Percentiles rank a stretch among this genome's conserved stretches.
These are phyloP conservation scores for Dipodascus geniculatus DNA, from an alignment of 805 yeast genomes.

Conservation along the genomic window DNA sequence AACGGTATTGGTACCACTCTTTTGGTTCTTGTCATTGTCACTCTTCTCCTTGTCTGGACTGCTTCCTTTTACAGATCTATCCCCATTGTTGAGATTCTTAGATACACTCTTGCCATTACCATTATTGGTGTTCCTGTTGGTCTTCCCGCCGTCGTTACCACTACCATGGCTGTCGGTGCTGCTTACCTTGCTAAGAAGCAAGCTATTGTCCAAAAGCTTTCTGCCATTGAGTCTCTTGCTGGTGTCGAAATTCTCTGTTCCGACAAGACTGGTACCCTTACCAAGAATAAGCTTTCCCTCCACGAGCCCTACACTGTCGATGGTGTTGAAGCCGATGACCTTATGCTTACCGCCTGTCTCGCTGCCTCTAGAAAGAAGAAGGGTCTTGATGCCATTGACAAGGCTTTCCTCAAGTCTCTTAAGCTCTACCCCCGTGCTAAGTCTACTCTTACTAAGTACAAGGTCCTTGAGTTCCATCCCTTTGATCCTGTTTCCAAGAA, in stretches of 20 bases:
- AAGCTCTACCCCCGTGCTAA: constrained; percentile 84
- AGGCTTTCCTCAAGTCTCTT: constrained; percentile 89
- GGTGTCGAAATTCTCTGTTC: constrained; percentile 98
- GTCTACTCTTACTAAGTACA: constrained; percentile 84
- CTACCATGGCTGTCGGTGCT: constrained; percentile 99
- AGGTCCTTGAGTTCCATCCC: constrained; percentile 91
- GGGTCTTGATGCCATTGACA: constrained; percentile 96
- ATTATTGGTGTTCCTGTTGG: constrained; percentile 98
- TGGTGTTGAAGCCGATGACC: constrained; percentile 92
- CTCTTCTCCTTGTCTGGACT: constrained; percentile 82
- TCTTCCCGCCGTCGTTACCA: constrained; percentile 96
- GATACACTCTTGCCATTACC: constrained; percentile 91
- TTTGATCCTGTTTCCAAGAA: constrained; percentile 97
- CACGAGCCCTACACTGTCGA: constrained; percentile 97
- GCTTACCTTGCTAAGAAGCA: constrained; percentile 95
- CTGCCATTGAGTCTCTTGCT: constrained; percentile 94
- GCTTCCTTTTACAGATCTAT: constrained; percentile 91
- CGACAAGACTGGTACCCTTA: constrained; percentile 95
- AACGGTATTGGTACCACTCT: constrained; percentile 94
- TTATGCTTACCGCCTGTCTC: constrained; percentile 94
- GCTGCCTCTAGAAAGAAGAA: constrained; percentile 97
- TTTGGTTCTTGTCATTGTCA: constrained; percentile 76
- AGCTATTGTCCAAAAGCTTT: constrained; percentile 92
- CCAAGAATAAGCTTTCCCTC: constrained; percentile 91
- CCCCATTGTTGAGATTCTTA: constrained; percentile 74